Base-by-base conservation (phyloP, 495 filamentous ascomycete genomes). In the Daldinia decipiens region DNA sequence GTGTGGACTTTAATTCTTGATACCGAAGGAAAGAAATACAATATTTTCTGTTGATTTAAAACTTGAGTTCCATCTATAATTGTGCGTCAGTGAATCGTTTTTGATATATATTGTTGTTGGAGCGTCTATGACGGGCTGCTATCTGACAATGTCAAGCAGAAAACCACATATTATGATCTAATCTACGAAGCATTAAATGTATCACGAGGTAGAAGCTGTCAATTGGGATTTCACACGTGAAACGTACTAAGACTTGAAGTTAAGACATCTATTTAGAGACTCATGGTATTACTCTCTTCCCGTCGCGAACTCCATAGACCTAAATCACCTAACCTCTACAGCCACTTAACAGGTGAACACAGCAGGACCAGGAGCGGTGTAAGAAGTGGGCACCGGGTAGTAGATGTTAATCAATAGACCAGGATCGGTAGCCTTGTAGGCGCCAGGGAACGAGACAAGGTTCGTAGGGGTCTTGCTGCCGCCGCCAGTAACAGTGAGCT, bases 331-430 rank as follows among this genome's bases (percentile, higher is more conserved):
- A 19, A 19, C 29, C 8, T 6, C 12, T n/a, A 13, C 21, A 55
- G 62, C 65, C 12, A 57, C 39, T 51, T 74, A 80, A 47, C 79
- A 80, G 11, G 74, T 77, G 40, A 79, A 89, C 15, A 87, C 75
- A 52, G 79, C 72, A 31, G 87, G 87, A 1, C 81, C 79, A 8
- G 81, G 80, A 36, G 76, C 70, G 2, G 76, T 80, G 66, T 82
- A 83, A 17, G 71, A 73, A 3, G 73, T 79, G 21, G 76, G 76
- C 15, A 81, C 62, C 1, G 77, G 77, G 52, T 79, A 79, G 69
- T 81, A 79, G 50, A 81, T 81, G 59, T 81, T 79, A 15, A 79
- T 75, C 58, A 77, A 54, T 12, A 81, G 43, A 24, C 79, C 79
- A 1, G 77, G 79, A 34, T 81, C 79, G 1, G 71, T 74, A 4